Evolutionary conservation across 2,329 filamentous ascomycete species (phyloP), one percentile per base, ranked within the genome.

Genomic region (Clonostachys rhizophaga): DNA sequence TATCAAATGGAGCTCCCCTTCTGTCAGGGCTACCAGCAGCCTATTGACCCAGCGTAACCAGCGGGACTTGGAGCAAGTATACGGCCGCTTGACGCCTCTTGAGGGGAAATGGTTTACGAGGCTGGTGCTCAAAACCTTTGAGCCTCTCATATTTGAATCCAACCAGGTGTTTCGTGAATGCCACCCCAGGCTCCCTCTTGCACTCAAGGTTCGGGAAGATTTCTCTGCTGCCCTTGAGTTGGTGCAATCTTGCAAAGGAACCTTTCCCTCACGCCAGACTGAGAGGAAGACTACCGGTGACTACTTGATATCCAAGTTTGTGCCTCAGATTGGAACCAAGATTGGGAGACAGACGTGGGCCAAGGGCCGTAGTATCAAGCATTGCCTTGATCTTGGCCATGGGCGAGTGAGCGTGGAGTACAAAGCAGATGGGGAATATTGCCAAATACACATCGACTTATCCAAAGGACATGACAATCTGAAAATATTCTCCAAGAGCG

Each of bases 361-460:
- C 42, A 87, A 87, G 57, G 84, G 76, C 10, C 74, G 84, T 44
- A 86, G 83, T 52, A 86, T 92, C 55, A 84, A 89, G 49, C 79
- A 94, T 59, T 92, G 87, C 59, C 64, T 88, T 17, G 72, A 82
- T 16, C 79, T 92, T 71, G 71, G 77, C 3, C 74, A 70, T 5
- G 72, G 74, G 0, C 70, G 78, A 14, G 77, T 91, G 78, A 88
- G 85, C 49, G 76, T 90, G 20, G 89, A 95, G 62, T 75, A 84
- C 45, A 95, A 95, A 60, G 81, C 95, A 51, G 90, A 95, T 56
- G 90, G 88, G 12, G 91, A 96, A 63, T 96, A 94, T 54, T 95
- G 89, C 55, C 91, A 96, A 62, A 82, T 96, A 33, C 91, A 96
- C 57, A 71, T 96, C 37, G 83, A 95, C 58, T 68, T 88, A 7